Conservation (phyloP, 148 eudicot genomes). For the Suaeda aralocaspica region DNA sequence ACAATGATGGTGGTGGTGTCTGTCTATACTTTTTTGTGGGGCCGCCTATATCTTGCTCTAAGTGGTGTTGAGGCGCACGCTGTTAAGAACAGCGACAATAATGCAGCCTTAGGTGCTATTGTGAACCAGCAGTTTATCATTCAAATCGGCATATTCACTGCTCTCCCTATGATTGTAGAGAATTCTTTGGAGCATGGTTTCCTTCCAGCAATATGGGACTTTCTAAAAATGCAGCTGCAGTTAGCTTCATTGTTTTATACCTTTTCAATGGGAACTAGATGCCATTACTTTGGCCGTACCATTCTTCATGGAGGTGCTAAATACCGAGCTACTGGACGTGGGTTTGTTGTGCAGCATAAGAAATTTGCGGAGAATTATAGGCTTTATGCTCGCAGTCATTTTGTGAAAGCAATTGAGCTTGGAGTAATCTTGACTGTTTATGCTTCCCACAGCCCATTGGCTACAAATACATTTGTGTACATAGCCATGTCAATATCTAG, state of each 20-base stretch:
- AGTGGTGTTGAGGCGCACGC: slow-evolving; percentile 69
- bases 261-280: slow-evolving; percentile 80
- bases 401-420: slow-evolving; percentile 86
- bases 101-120: slow-evolving; percentile 67
- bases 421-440: slow-evolving; percentile 74
- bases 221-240: slow-evolving; percentile 76
- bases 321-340: slow-evolving; percentile 90
- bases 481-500: slow-evolving; percentile 68
- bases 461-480: slow-evolving; percentile 65
- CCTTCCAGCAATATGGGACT: slow-evolving; percentile 86
- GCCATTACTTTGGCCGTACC: slow-evolving; percentile 86
- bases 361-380: slow-evolving; percentile 83
- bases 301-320: slow-evolving; percentile 96
- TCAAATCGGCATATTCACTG: slow-evolving; percentile 87
- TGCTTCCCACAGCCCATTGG: slow-evolving; percentile 67
- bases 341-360: slow-evolving; percentile 87
- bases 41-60: slow-evolving; percentile 83
- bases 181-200: slow-evolving; percentile 92
- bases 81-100: slow-evolving; percentile 38
- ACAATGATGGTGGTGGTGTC: slow-evolving; percentile 73
- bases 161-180: slow-evolving; percentile 92
- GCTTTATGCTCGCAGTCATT: slow-evolving; percentile 87
- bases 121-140: slow-evolving; percentile 82
- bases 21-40: slow-evolving; percentile 85
- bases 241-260: slow-evolving; percentile 77